phyloP scores from a whole-genome alignment of 2,329 filamentous ascomycete genomes.

The Claviceps citrina region DNA sequence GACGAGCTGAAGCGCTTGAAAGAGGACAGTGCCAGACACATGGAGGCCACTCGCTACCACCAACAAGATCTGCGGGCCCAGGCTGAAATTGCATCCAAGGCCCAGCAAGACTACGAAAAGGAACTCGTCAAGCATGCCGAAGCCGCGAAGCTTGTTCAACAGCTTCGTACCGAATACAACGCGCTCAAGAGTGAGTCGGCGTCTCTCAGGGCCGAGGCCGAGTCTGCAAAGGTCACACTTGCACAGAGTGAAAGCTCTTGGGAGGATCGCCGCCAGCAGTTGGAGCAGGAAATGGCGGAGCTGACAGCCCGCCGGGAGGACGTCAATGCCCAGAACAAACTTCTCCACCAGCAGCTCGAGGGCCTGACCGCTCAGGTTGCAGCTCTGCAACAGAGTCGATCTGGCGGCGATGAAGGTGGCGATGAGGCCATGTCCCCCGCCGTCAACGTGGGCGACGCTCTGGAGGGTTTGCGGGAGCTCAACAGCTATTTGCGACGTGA shows the following conservation, averaged over 20 bases:
- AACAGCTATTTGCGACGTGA: constrained; percentile 84
- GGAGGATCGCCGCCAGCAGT: constrained; percentile 63
- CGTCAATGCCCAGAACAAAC: constrained; percentile 73
- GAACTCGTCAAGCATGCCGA: constrained; percentile 92
- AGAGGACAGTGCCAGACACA: constrained; percentile 67
- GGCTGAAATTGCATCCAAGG: constrained; percentile 80
- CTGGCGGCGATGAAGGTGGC: constrained; percentile 29
- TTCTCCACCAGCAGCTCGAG: constrained; percentile 81
- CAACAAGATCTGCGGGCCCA: constrained; percentile 87
- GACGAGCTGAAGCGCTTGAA: constrained; percentile 67
- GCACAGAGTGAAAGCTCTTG: constrained; percentile 74
- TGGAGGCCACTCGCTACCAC: constrained; percentile 67
- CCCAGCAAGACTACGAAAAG: constrained; percentile 88
- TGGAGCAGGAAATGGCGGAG: constrained; percentile 73
- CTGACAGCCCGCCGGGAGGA: constrained; percentile 68
- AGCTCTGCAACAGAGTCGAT: constrained; percentile 60
- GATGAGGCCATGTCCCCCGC: constrained; percentile 39
- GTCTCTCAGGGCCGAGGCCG: constrained; percentile 62
- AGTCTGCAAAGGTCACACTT: constrained; percentile 68
- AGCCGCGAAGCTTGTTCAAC: constrained; percentile 73
- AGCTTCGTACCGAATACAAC: constrained; percentile 65
- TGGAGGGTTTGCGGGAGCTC: constrained; percentile 73
- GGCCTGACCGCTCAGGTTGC: constrained; percentile 66
- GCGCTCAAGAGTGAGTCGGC: constrained; percentile 66
- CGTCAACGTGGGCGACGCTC: constrained; percentile 36